Conservation (phyloP, 129 eudicot genomes). For the Flaveria trinervia region DNA sequence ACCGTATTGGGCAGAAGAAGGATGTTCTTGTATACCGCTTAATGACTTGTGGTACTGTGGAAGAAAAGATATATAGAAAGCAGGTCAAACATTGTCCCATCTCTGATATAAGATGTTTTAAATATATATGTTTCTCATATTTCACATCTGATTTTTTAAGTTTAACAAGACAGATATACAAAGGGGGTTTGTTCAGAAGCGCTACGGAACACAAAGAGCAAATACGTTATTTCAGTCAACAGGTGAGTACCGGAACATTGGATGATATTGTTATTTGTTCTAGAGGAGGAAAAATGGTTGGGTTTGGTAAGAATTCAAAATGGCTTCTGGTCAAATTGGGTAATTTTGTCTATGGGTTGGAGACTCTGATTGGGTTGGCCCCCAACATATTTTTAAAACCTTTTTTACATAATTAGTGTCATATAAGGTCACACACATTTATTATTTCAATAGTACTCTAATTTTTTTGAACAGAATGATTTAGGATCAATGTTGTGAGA, state of each 20-base stretch:
- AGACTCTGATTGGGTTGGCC: not conserved
- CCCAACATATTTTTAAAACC: too few relatives aligned
- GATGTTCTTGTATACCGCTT: conserved; percentile 94
- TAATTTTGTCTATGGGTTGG: not conserved
- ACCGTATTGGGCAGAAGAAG: conserved; percentile 89
- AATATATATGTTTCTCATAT: not conserved
- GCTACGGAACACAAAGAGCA: conserved; percentile 99
- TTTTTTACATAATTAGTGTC: too few relatives aligned
- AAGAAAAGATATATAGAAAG: conserved; percentile 90
- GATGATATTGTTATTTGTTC: not conserved
- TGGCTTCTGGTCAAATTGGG: not conserved
- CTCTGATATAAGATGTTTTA: not conserved
- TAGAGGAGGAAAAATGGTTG: not conserved
- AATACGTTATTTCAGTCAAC: conserved; percentile 88
- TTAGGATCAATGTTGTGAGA: too few relatives aligned
- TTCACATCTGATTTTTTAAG: conserved; percentile 7
- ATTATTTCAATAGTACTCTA: not conserved
- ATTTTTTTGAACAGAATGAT: too few relatives aligned
- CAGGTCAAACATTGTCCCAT: conserved; percentile 55
- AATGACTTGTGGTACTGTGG: conserved; percentile 97
- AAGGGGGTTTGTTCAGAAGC: conserved; percentile 94
- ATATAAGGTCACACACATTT: not conserved
- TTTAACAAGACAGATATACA: conserved; percentile 57
- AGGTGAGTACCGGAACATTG: conserved; percentile 42
- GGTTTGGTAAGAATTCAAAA: not conserved